Conservation (phyloP, 768 basidiomycete species). For the Amyloporia xantha region DNA sequence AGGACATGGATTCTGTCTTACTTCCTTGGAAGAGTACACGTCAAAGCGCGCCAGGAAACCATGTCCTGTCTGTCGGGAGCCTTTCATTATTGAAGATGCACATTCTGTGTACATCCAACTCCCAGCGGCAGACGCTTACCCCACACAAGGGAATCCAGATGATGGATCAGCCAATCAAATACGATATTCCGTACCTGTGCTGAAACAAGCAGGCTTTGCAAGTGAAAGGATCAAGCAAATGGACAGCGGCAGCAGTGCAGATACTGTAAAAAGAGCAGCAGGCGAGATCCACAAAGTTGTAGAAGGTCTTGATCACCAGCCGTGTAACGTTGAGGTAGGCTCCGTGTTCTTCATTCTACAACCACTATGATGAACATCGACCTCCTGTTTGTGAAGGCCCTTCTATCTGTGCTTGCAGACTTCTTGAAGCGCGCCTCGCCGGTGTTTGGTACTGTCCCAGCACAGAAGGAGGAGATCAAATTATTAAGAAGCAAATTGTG, state of each 20-base stretch:
- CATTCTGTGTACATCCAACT: not conserved
- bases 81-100: not conserved
- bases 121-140: not conserved
- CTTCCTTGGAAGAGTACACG: not conserved
- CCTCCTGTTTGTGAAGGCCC: not conserved
- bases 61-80: constrained; percentile 1
- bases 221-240: not conserved
- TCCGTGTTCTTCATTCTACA: too few species aligned
- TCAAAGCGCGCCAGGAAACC: too few species aligned
- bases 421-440: not conserved
- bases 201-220: constrained; percentile 1
- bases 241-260: not conserved
- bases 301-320: not conserved
- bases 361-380: too few species aligned
- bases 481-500: not conserved
- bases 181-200: not conserved
- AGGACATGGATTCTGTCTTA: constrained; percentile 4
- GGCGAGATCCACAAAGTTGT: constrained; percentile 1
- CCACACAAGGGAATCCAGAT: not conserved
- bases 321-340: not conserved
- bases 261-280: not conserved
- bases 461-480: not conserved
- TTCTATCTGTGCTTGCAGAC: not conserved
- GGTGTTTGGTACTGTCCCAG: not conserved
- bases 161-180: not conserved